phyloP scores from a whole-genome alignment of 1,139 yeast genomes.

The Hansenula sp. region DNA sequence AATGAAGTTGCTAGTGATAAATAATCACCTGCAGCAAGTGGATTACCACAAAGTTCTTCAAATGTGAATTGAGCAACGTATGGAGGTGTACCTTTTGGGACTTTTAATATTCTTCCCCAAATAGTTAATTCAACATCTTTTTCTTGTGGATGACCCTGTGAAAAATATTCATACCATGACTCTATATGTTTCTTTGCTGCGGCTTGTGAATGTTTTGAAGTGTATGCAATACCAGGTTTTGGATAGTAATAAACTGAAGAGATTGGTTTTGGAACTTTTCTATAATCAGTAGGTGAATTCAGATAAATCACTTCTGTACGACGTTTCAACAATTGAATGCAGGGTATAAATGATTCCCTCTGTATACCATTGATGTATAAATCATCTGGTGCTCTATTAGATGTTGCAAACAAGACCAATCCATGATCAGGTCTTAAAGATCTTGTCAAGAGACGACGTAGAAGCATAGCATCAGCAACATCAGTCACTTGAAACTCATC shows the following conservation, averaged over 20 bases:
- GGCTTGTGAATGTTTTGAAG: slow-evolving; percentile 43
- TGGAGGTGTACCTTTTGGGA: slow-evolving; percentile 75
- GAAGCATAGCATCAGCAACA: slow-evolving; percentile 96
- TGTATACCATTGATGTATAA: slow-evolving; percentile 91
- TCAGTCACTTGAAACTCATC: slow-evolving; percentile 97
- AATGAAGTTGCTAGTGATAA: slow-evolving; percentile 75
- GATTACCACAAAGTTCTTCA: slow-evolving; percentile 77
- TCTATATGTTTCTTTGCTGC: slow-evolving; percentile 60
- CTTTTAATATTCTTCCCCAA: slow-evolving; percentile 82
- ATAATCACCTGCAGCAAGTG: slow-evolving; percentile 95
- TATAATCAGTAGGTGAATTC: slow-evolving; percentile 89
- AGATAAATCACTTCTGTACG: slow-evolving; percentile 74
- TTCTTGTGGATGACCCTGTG: slow-evolving; percentile 46
- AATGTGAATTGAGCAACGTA: slow-evolving; percentile 88
- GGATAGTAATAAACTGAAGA: slow-evolving; percentile 81
- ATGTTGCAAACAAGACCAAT: slow-evolving; percentile 84
- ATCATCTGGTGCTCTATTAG: slow-evolving; percentile 93
- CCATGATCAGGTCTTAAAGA: slow-evolving; percentile 69
- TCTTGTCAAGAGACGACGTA: slow-evolving; percentile 66
- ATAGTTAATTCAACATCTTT: slow-evolving; percentile 46
- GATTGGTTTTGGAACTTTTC: slow-evolving; percentile 80
- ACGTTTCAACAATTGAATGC: slow-evolving; percentile 73
- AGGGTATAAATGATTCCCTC: slow-evolving; percentile 85
- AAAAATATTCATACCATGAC: slow-evolving; percentile 76
- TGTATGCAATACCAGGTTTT: slow-evolving; percentile 53